phyloP scores from a whole-genome alignment of 208 protist species.

The Leishmania gerbilli region DNA sequence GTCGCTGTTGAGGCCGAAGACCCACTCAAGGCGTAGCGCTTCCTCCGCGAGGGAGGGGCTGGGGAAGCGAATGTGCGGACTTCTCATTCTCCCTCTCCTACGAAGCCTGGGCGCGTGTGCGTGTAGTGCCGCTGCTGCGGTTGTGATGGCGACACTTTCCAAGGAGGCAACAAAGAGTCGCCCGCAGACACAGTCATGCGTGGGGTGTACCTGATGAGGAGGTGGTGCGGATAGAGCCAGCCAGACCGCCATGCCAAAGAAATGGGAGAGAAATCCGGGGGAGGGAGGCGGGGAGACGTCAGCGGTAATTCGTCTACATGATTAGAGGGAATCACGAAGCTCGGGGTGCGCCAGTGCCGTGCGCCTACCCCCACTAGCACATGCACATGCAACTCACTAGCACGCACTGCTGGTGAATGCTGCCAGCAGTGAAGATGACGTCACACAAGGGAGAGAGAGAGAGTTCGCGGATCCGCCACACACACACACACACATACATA shows the following conservation, averaged over 20 bases:
- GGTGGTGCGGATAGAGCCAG: background rate
- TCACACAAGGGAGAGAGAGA: background rate
- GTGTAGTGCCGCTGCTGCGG: background rate
- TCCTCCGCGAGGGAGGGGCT: slow-evolving; percentile 44
- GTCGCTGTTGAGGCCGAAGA: slow-evolving; percentile 93
- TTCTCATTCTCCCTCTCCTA: background rate
- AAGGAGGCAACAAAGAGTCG: background rate
- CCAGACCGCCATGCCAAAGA: background rate
- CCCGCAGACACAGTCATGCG: background rate
- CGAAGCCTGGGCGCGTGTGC: background rate
- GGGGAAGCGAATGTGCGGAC: slow-evolving; percentile 37
- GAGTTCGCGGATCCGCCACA: background rate
- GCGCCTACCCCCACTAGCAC: background rate
- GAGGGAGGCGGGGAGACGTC: background rate
- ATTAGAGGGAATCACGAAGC: background rate
- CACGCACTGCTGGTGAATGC: background rate
- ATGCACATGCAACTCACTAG: background rate
- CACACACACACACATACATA: background rate
- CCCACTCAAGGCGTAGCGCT: slow-evolving; percentile 83
- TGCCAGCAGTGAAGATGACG: background rate
- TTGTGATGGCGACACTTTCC: background rate
- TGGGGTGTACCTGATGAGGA: background rate
- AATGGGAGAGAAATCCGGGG: background rate
- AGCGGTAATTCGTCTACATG: background rate
- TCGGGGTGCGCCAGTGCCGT: background rate